Evolutionary conservation across 2,329 filamentous ascomycete species (phyloP).

Genomic region (Arthrobotrys conoides): DNA sequence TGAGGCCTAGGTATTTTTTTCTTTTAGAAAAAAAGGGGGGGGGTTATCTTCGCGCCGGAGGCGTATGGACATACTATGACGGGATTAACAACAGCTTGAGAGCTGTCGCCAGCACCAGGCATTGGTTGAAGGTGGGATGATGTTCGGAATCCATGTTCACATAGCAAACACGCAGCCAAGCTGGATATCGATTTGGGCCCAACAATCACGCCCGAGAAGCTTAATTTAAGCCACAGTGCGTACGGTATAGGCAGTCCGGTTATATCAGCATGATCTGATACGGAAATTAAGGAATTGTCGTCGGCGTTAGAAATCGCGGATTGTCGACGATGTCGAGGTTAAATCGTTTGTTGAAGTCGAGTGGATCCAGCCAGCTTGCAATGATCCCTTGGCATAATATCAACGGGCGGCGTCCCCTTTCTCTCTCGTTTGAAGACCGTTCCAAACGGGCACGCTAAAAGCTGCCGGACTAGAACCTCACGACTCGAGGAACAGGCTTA

Average conservation of each 20-base stretch:
- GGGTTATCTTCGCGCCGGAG: conserved; percentile 51
- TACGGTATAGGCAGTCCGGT: conserved; percentile 16
- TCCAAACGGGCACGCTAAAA: conserved; percentile 40
- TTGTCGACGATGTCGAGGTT: conserved; percentile 9
- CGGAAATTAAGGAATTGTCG: conserved; percentile 40
- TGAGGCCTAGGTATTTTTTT: background rate
- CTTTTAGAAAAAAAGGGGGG: conserved; percentile 7
- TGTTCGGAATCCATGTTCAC: conserved; percentile 70
- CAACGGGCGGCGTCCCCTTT: conserved; percentile 25
- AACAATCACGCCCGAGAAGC: background rate
- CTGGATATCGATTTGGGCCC: background rate
- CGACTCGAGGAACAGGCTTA: conserved; percentile 14
- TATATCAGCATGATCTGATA: conserved; percentile 28
- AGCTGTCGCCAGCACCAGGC: conserved; percentile 85
- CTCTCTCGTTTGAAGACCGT: conserved; percentile 31
- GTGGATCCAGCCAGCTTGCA: conserved; percentile 44
- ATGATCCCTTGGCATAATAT: conserved; percentile 26
- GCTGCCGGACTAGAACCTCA: conserved; percentile 3
- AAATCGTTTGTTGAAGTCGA: background rate
- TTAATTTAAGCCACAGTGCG: conserved; percentile 2
- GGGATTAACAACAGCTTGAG: conserved; percentile 94
- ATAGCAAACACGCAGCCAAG: conserved; percentile 22
- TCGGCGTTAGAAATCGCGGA: background rate
- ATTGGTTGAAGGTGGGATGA: conserved; percentile 85
- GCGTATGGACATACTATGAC: conserved; percentile 77